Evolutionary conservation across 495 filamentous ascomycete genomes (phyloP).

Genomic region (Penicillium daleae): DNA sequence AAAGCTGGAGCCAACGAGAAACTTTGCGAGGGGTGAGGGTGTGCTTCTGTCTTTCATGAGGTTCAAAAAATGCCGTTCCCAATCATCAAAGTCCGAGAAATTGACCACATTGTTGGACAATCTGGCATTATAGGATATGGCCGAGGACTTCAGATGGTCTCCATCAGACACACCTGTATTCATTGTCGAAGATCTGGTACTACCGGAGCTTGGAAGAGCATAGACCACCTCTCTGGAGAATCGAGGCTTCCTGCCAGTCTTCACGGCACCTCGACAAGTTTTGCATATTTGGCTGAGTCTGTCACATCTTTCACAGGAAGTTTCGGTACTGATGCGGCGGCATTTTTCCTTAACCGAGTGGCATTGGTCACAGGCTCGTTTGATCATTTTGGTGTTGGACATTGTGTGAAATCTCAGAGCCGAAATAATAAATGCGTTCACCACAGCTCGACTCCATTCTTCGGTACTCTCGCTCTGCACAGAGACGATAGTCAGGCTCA

Average conservation of each 20-base stretch:
- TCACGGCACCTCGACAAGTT: slow-evolving; percentile 11
- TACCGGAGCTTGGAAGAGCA: slow-evolving; percentile 13
- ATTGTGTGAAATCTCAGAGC: neutral
- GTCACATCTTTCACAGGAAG: slow-evolving; percentile 21
- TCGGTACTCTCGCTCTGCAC: neutral
- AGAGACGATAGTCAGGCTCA: neutral
- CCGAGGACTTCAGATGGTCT: neutral
- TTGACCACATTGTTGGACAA: slow-evolving; percentile 16
- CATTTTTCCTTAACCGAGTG: slow-evolving; percentile 24
- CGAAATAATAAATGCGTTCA: neutral
- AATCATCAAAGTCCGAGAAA: slow-evolving; percentile 19
- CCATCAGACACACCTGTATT: neutral
- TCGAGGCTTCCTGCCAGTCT: slow-evolving; percentile 19
- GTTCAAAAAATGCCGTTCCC: slow-evolving; percentile 27
- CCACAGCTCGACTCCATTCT: neutral
- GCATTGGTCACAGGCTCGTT: slow-evolving; percentile 24
- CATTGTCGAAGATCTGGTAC: too few species aligned
- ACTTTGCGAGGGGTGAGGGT: slow-evolving; percentile 26
- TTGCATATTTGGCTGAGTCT: slow-evolving; percentile 15
- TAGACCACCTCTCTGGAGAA: slow-evolving; percentile 14
- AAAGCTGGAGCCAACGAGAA: slow-evolving; percentile 21
- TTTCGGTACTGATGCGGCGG: neutral
- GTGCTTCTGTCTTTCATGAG: slow-evolving; percentile 21
- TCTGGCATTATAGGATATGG: slow-evolving; percentile 6
- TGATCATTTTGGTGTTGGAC: neutral